Percentiles rank a stretch among this genome's conserved stretches.
Conservation (phyloP, 1,284 basidiomycete species). For the Irpex sp. region DNA sequence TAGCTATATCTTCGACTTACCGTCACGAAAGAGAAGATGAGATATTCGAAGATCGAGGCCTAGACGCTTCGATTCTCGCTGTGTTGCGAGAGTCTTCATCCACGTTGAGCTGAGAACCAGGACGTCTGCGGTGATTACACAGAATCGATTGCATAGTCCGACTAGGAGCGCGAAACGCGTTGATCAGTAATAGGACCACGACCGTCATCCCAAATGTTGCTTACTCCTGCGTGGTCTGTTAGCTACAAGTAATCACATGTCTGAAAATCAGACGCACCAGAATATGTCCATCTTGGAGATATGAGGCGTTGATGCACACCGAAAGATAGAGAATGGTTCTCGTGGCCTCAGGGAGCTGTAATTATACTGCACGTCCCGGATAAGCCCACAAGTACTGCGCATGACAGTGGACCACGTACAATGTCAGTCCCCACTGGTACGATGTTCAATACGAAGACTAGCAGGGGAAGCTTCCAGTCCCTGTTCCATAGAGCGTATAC, state of each 20-base stretch:
- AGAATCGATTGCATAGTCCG: neutral
- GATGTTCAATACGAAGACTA: neutral
- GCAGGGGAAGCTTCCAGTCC: neutral
- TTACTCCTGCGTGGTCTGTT: neutral
- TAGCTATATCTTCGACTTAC: neutral
- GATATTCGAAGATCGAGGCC: neutral
- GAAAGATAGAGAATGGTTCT: neutral
- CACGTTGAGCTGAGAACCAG: neutral
- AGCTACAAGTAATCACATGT: neutral
- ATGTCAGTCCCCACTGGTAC: neutral
- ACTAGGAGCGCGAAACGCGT: neutral
- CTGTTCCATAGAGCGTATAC: neutral
- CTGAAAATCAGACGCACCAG: neutral
- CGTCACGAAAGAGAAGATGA: neutral
- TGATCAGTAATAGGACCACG: neutral
- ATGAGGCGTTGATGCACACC: neutral
- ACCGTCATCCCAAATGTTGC: neutral
- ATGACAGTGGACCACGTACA: neutral
- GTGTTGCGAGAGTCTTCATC: constrained; percentile 1
- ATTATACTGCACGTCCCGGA: neutral
- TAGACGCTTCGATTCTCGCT: neutral
- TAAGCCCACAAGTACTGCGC: neutral
- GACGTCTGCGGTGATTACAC: neutral
- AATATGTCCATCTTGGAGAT: neutral
- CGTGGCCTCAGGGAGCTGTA: neutral